Base-by-base conservation (phyloP, 176 grass and related monocot genomes). In the Eragrostis nindensis region DNA sequence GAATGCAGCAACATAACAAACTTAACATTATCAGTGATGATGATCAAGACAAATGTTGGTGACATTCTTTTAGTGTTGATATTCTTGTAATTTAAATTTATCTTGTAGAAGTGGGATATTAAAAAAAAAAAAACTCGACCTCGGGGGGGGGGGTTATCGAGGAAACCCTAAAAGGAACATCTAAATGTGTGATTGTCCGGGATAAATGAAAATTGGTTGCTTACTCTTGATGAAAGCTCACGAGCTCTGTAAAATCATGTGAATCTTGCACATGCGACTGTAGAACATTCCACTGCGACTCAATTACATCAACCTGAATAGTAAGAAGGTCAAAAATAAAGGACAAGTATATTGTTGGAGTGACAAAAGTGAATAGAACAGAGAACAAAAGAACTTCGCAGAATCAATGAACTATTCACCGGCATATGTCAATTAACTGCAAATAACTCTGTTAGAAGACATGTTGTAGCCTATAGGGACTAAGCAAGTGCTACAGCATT, bases 171-270 rank as follows among this genome's bases (percentile, higher is more conserved):
- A 36, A 36, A 36, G 32, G 32, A 36, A 1, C 32, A 36, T 36
- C 32, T 36, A 36, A 36, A 36, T 36, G 32, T 36, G 32, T 36
- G 32, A 14, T 30, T 63, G 56, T 13, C 29, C 6, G 75, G 24
- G 44, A 75, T 39, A 45, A 21, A 45, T 54, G 52, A n/a, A n/a
- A n/a, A n/a, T 30, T 11, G 27, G 22, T 27, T 85, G 52, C 96
- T 84, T 98, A 95, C 96, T 95, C 92, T 86, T 95, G 96, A 90
- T 95, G 96, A 89, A 90, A 99, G 68, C 79, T 90, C 82, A 99
- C 96, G 86, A 99, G 83, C 81, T 99, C 92, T 50, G 92, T 99
- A 83, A 95, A 99, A 95, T 95, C 96, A 82, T 95, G 96, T 73
- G 92, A 95, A 87, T 99, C 88, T 88, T 99, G 96, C 21, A 95